A percentile compares a stretch with the other conserved stretches of the same genome.
These are phyloP conservation scores for Scolecobasidium constrictum DNA, from an alignment of 2,329 filamentous ascomycete species.

Conservation along the genomic window DNA sequence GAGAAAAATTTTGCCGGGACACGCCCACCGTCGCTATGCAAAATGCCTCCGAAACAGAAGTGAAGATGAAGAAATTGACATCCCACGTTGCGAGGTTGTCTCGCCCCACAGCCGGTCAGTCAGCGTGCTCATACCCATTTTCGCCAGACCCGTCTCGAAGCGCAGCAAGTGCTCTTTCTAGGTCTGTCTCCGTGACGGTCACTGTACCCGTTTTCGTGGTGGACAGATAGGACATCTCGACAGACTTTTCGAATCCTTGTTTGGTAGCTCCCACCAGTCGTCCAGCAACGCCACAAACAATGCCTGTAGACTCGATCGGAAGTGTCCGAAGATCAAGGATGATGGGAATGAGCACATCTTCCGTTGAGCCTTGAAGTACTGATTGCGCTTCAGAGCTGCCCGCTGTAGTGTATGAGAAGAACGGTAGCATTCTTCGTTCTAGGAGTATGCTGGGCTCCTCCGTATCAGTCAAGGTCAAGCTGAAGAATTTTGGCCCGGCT, in stretches of 20 bases:
- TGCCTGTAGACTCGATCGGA: conserved; percentile 81
- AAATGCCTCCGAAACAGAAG: not conserved
- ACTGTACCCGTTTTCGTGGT: conserved; percentile 84
- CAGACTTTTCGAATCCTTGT: conserved; percentile 29
- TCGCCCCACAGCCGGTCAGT: not conserved
- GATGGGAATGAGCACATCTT: conserved; percentile 68
- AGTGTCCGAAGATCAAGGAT: conserved; percentile 74
- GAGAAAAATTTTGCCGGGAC: too few species aligned
- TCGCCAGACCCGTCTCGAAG: conserved; percentile 26
- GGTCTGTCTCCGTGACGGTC: conserved; percentile 66
- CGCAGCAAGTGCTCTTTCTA: conserved; percentile 62
- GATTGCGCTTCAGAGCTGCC: conserved; percentile 29
- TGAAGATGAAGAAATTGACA: not conserved
- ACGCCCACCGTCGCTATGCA: not conserved
- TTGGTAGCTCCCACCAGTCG: conserved; percentile 62
- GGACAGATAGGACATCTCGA: conserved; percentile 83
- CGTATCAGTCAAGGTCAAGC: conserved; percentile 59
- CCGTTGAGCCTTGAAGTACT: conserved; percentile 64
- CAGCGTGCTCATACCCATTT: not conserved
- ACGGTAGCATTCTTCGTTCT: conserved; percentile 53
- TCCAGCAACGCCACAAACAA: conserved; percentile 88
- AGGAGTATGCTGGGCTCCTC: conserved; percentile 65
- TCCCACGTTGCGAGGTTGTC: not conserved
- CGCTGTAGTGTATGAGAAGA: conserved; percentile 38
- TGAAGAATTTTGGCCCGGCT: conserved; percentile 52